These are phyloP conservation scores for Lophium mytilinum DNA, from an alignment of 495 filamentous ascomycete genomes.

Conservation along the genomic window DNA sequence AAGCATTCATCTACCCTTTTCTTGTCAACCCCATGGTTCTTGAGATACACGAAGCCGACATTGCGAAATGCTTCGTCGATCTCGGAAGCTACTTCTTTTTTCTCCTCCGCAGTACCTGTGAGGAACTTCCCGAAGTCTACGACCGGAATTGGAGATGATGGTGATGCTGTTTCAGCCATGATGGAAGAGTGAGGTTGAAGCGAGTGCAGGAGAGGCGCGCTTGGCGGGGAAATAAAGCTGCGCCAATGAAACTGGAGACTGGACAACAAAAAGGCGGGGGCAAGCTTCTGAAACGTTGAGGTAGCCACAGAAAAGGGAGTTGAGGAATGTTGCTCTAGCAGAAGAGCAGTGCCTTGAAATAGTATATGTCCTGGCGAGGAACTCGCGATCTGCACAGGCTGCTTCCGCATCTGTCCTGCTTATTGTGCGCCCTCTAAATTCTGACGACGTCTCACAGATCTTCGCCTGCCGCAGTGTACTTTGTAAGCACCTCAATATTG, in stretches of 20 bases:
- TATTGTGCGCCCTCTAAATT: no score
- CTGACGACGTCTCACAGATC: no score
- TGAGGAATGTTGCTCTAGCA: no score
- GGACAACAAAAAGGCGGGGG: no score
- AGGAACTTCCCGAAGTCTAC: constrained; percentile 24
- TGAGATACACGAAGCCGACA: constrained; percentile 26
- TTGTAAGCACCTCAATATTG: no score
- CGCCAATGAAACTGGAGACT: neutral
- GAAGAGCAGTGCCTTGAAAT: no score
- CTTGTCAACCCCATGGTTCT: constrained; percentile 17
- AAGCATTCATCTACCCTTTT: constrained; percentile 21
- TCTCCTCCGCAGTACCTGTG: constrained; percentile 5
- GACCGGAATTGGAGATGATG: constrained; percentile 18
- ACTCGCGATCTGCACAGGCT: no score
- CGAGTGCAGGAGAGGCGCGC: neutral
- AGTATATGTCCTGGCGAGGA: no score
- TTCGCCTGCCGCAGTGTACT: no score
- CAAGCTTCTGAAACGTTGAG: no score
- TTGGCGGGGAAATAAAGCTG: neutral
- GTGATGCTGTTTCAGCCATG: neutral
- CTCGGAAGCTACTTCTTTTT: constrained; percentile 5
- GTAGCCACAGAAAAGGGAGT: no score
- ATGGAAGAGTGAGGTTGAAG: neutral
- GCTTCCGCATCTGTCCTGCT: no score
- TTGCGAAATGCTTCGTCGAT: constrained; percentile 22